phyloP scores from a whole-genome alignment of 805 yeast species.

The Maudiozyma turicensis region DNA sequence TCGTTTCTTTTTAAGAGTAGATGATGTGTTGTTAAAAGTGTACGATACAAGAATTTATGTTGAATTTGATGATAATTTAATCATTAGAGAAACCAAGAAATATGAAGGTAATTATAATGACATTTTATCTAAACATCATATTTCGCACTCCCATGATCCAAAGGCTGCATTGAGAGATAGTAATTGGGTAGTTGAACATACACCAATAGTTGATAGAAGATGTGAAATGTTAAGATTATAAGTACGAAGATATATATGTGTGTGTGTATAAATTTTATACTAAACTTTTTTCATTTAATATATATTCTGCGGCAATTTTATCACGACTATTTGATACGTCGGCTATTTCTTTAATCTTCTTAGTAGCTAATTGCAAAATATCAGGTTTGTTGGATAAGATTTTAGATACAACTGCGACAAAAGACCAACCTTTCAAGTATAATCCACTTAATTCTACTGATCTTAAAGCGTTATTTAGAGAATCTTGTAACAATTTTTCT shows the following conservation, averaged over 20 bases:
- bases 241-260: background rate
- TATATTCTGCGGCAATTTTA: slow-evolving; percentile 30
- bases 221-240: slow-evolving; percentile 24
- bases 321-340: slow-evolving; percentile 27
- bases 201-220: slow-evolving; percentile 37
- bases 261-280: background rate
- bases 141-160: slow-evolving; percentile 58
- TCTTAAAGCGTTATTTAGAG: slow-evolving; percentile 48
- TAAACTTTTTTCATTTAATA: slow-evolving; percentile 5
- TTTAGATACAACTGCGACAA: slow-evolving; percentile 37
- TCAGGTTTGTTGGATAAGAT: slow-evolving; percentile 21
- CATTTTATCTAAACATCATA: slow-evolving; percentile 37
- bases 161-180: slow-evolving; percentile 66
- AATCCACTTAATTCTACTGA: slow-evolving; percentile 68
- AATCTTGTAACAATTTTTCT: slow-evolving; percentile 8
- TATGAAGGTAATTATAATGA: slow-evolving; percentile 49
- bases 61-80: slow-evolving; percentile 45
- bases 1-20: slow-evolving; percentile 79
- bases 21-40: slow-evolving; percentile 75
- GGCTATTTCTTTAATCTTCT: slow-evolving; percentile 31
- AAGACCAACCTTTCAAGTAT: slow-evolving; percentile 67
- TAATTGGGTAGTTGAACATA: slow-evolving; percentile 69
- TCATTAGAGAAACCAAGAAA: slow-evolving; percentile 70
- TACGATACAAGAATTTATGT: slow-evolving; percentile 78
- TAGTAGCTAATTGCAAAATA: slow-evolving; percentile 31